Evolutionary conservation across 164 flowering plant genomes (phyloP).

Genomic region (Hamamelis virginiana): DNA sequence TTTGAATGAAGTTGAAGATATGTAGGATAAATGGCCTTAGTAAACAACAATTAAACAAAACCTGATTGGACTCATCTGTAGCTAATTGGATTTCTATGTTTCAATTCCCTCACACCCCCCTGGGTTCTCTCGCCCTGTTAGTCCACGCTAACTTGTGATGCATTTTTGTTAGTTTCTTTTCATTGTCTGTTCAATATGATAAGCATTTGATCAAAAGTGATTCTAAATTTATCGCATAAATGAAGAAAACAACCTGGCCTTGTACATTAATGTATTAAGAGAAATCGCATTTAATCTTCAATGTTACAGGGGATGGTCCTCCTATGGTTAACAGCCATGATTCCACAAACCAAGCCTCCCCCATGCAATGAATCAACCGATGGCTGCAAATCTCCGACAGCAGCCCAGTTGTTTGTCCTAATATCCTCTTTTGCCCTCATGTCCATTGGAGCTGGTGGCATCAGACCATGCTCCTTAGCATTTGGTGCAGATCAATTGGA

Average conservation of each 20-base stretch:
- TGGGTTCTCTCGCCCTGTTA: too few species aligned
- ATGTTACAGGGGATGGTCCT: conserved; percentile 52
- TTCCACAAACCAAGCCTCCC: conserved; percentile 47
- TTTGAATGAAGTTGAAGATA: too few species aligned
- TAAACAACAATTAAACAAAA: too few species aligned
- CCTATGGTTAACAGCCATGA: conserved; percentile 66
- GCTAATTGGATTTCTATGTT: too few species aligned
- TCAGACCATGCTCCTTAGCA: conserved; percentile 63
- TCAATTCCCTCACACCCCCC: too few species aligned
- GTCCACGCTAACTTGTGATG: too few species aligned
- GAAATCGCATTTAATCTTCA: background rate
- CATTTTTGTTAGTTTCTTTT: too few species aligned
- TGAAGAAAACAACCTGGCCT: background rate
- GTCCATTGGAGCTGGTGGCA: conserved; percentile 71
- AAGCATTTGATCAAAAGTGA: too few species aligned
- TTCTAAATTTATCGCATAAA: too few species aligned
- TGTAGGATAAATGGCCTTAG: too few species aligned
- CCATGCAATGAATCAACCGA: conserved; percentile 27
- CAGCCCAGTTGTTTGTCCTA: conserved; percentile 40
- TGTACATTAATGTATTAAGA: background rate
- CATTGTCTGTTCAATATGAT: too few species aligned
- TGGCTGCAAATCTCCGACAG: conserved; percentile 36
- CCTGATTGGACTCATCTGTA: too few species aligned
- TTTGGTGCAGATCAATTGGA: conserved; percentile 81
- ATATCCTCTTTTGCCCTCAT: conserved; percentile 45